phyloP scores from a whole-genome alignment of 2,329 filamentous ascomycete species.

The Neophaeococcomyces aloes region DNA sequence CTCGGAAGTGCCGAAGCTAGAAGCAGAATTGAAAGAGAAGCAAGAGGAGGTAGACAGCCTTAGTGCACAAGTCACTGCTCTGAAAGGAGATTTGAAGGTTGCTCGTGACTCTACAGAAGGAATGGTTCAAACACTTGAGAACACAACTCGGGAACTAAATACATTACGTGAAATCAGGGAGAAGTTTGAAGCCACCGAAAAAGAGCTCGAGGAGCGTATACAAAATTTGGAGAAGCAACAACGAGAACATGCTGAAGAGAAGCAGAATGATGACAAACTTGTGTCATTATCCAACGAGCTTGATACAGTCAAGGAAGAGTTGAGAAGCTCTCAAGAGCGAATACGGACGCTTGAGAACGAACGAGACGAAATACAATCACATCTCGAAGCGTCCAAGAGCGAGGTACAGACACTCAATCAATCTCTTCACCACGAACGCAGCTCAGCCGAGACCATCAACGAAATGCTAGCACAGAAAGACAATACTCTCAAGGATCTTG shows the following conservation, averaged over 20 bases:
- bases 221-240: slow-evolving; percentile 32
- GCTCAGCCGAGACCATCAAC: slow-evolving; percentile 7
- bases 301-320: slow-evolving; percentile 31
- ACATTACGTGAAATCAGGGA: slow-evolving; percentile 44
- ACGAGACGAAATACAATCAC: slow-evolving; percentile 23
- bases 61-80: slow-evolving; percentile 53
- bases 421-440: slow-evolving; percentile 5
- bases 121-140: slow-evolving; percentile 57
- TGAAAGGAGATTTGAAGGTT: slow-evolving; percentile 61
- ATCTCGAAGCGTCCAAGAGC: slow-evolving; percentile 14
- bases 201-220: slow-evolving; percentile 31
- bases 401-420: slow-evolving; percentile 21
- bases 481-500: slow-evolving; percentile 20
- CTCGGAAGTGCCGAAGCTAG: slow-evolving; percentile 71
- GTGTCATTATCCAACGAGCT: slow-evolving; percentile 33
- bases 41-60: slow-evolving; percentile 61
- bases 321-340: slow-evolving; percentile 28
- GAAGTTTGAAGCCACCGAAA: slow-evolving; percentile 35
- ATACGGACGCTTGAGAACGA: slow-evolving; percentile 22
- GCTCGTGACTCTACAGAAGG: slow-evolving; percentile 59
- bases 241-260: slow-evolving; percentile 18
- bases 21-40: slow-evolving; percentile 61
- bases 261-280: slow-evolving; percentile 26
- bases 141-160: slow-evolving; percentile 54
- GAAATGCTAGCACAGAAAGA: slow-evolving; percentile 28